Percentiles rank a stretch among this genome's conserved stretches.
Evolutionary conservation across 148 eudicot species (phyloP).

Genomic region (Chenopodium formosanum): DNA sequence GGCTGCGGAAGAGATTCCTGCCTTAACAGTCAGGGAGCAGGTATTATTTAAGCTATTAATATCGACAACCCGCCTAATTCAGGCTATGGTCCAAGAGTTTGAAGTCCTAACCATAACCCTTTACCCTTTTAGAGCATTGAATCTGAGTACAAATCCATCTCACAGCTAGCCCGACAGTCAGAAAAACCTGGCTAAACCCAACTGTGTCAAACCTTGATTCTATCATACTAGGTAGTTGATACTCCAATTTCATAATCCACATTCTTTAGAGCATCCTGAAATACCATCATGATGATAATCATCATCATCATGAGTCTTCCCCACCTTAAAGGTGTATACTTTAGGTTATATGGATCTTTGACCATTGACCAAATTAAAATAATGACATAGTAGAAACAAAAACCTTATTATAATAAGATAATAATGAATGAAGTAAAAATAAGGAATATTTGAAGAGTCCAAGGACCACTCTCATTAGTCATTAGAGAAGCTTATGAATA

Average conservation of each 20-base stretch:
- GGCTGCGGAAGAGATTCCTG: background rate
- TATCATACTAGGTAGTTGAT: background rate
- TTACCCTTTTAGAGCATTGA: background rate
- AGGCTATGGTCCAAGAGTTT: background rate
- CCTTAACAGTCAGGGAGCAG: background rate
- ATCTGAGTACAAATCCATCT: background rate
- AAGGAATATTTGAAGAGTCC: conserved; percentile 46
- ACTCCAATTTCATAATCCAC: conserved; percentile 1
- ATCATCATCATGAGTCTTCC: conserved; percentile 19
- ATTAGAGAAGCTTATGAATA: conserved; percentile 5
- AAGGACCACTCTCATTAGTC: conserved; percentile 30
- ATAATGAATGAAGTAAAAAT: conserved; percentile 17
- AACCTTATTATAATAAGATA: conserved; percentile 5
- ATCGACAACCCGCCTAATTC: background rate
- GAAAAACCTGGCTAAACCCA: background rate
- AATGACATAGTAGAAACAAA: conserved; percentile 17
- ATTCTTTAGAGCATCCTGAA: background rate
- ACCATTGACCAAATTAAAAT: conserved; percentile 48
- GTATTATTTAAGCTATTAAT: background rate
- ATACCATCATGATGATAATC: conserved; percentile 24
- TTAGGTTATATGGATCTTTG: conserved; percentile 35
- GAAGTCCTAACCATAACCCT: background rate
- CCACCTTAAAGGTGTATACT: background rate
- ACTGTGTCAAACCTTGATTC: background rate
- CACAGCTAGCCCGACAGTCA: background rate